phyloP scores from a whole-genome alignment of 768 basidiomycete species.

The Infundibulicybe gibba region DNA sequence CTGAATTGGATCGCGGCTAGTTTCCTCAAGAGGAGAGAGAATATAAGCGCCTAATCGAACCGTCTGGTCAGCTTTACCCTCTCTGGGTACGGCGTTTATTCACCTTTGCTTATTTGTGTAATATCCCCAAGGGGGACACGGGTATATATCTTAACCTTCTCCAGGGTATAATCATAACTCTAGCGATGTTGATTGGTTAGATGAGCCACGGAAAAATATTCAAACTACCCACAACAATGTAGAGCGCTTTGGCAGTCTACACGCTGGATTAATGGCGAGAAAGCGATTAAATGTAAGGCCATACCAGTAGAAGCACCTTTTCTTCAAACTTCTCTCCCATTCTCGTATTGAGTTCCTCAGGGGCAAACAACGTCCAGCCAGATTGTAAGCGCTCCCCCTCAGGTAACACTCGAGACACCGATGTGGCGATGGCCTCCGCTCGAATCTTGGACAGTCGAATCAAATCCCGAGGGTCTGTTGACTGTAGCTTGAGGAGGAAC shows the following conservation, averaged over 20 bases:
- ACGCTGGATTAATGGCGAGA: constrained; percentile 1
- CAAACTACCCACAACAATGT: constrained; percentile 65
- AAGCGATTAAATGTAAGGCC: constrained; percentile 21
- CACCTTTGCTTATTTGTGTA: constrained; percentile 74
- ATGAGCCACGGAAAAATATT: background rate
- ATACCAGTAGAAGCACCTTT: constrained; percentile 84
- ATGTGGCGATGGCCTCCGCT: constrained; percentile 89
- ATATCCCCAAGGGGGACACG: constrained; percentile 86
- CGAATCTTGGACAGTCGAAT: constrained; percentile 87
- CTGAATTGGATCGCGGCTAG: constrained; percentile 82
- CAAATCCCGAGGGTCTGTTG: constrained; percentile 89
- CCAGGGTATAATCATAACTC: constrained; percentile 93
- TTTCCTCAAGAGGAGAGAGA: constrained; percentile 88
- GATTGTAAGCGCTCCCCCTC: constrained; percentile 76
- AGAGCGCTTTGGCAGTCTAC: constrained; percentile 53
- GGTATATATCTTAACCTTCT: constrained; percentile 88
- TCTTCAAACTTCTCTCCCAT: constrained; percentile 86
- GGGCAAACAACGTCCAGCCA: constrained; percentile 93
- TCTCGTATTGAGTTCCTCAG: constrained; percentile 69
- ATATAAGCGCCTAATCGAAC: constrained; percentile 86
- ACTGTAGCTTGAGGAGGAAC: constrained; percentile 83
- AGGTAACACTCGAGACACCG: constrained; percentile 67
- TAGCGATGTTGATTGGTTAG: constrained; percentile 23
- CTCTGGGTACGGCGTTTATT: constrained; percentile 3
- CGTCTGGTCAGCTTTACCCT: background rate